Evolutionary conservation across 805 yeast species (phyloP), one percentile per base, ranked within the genome.

Genomic region (Isabelozyma rhagii): DNA sequence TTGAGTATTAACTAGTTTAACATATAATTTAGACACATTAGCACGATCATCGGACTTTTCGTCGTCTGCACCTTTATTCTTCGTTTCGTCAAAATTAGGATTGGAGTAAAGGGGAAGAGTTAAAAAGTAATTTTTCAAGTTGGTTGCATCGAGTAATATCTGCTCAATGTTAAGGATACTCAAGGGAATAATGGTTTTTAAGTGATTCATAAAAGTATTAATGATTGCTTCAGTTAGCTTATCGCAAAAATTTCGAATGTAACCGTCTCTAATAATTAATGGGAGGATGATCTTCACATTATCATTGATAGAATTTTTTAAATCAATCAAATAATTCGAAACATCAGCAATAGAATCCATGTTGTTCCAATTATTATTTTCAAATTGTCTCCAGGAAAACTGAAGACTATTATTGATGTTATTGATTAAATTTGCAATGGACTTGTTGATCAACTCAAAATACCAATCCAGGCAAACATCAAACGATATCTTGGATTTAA

Each of bases 311-410:
- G 78, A 68, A 6, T 67, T 65, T 47, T 78, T 77, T 45, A 89
- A 66, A 21, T 88, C 87, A 5, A 69, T 64, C 62, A 87, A 79
- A 57, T 88, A 92, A 45, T 83, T 68, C 42, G 96, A 87, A 54
- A 85, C 83, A 54, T 85, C 93, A 28, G 82, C 83, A 3, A 86
- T 88, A n/a, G 77, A 74, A 28, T 79, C 82, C 53, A 82, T 66
- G 38, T 75, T 71, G 28, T 75, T 73, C 97, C 97, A 91, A 63
- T 89, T 86, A 40, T 61, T 59, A 43, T 83, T 81, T 55, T 84
- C 85, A 77, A 94, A 84, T 59, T 90, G 97, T 55, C 94, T 77
- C 96, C 97, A 92, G 5, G 86, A 79, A 49, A 83, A 79, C 27
- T 81, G 82, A 45, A 85, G 66, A 54, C 88, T 91, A 21, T 68